Base-by-base conservation (phyloP, 495 filamentous ascomycete species). In the Hypomontagnella submonticulosa region DNA sequence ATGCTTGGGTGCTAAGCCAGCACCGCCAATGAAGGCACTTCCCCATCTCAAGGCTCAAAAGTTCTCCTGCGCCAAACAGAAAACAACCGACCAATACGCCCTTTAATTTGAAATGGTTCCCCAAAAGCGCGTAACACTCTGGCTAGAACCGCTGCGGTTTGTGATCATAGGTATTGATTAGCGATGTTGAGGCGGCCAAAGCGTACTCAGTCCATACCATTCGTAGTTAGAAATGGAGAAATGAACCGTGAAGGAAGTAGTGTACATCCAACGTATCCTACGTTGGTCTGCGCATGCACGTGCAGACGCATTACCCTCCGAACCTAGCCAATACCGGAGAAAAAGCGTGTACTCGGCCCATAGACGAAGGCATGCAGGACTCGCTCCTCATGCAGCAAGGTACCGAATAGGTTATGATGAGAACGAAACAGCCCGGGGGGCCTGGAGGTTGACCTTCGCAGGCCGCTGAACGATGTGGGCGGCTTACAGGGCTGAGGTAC, bases 311-410 rank as follows among this genome's bases (percentile, higher is more conserved):
- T 60, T 64, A 61, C 60, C 23, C 34, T 61, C 60, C 56, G 30
- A 60, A 69, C 64, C 57, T 61, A 32, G 55, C 66, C 60, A 63
- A 69, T 69, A 43, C 60, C 66, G 66, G 66, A 51, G 60, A 63
- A 64, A 61, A 60, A 56, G 36, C 41, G 38, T 64, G 60, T 52
- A 50, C 63, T 61, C 60, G 60, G 55, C 60, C 55, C 32, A 44
- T 60, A 33, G 43, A 59, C 36, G 63, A 63, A 55, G 53, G 48
- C 42, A 57, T 47, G 47, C 42, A 52, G 49, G 33, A 42, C 43
- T 60, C 18, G 42, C 23, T 40, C 37, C 49, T 57, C 18, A 60
- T 63, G 66, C 60, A 60, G 43, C 43, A 54, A 44, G 40, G 60
- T 42, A 49, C 38, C 60, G 18, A 56, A 63, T 56, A 51, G 20